A percentile compares a stretch with the other conserved stretches of the same genome.
These are phyloP conservation scores for Bryoerythrophyllum caledonicum DNA, from an alignment of 225 moss, liverwort and hornwort genomes.

Conservation along the genomic window DNA sequence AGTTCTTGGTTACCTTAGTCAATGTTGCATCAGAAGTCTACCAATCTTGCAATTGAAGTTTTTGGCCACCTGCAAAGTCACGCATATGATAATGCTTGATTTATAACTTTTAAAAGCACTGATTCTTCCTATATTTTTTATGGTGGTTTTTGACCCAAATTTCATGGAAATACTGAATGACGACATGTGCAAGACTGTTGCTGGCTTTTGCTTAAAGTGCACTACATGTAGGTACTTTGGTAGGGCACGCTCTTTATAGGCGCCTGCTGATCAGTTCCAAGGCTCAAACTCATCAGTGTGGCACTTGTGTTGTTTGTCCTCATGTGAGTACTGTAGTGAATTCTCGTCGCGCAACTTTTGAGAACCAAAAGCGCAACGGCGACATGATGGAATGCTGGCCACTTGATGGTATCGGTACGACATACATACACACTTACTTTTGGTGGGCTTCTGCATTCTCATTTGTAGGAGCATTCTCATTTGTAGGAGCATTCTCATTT, in stretches of 20 bases:
- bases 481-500: too few species aligned
- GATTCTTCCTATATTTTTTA: too few species aligned
- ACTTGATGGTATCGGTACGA: not conserved
- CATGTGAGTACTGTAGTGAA: not conserved
- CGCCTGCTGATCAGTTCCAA: not conserved
- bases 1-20: too few species aligned
- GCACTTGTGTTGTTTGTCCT: constrained; percentile 43
- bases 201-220: constrained; percentile 7
- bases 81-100: not conserved
- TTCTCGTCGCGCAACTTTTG: constrained; percentile 15
- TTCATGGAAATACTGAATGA: not conserved
- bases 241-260: not conserved
- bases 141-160: not conserved
- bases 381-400: not conserved
- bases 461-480: not conserved
- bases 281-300: constrained; percentile 28
- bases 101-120: too few species aligned
- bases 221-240: not conserved
- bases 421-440: constrained; percentile 11
- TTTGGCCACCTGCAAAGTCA: constrained; percentile 10
- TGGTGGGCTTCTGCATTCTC: not conserved
- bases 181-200: constrained; percentile 14
- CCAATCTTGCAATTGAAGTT: not conserved
- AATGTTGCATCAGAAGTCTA: too few species aligned
- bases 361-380: not conserved